These are phyloP conservation scores for Phaseolus lunatus DNA, from an alignment of 306 rosid species.

Conservation along the genomic window DNA sequence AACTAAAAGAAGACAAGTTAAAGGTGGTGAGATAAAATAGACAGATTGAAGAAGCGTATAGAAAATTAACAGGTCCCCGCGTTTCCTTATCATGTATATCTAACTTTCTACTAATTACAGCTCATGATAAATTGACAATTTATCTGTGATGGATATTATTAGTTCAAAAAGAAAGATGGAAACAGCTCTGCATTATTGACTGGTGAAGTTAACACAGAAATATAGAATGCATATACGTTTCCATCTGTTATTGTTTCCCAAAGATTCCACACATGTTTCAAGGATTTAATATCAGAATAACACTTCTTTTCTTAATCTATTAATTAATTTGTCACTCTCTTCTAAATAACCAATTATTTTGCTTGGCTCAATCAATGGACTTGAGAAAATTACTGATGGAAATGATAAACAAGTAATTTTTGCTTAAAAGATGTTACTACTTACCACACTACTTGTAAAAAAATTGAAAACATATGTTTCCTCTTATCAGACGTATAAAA, in stretches of 20 bases:
- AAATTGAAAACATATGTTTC: neutral
- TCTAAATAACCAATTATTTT: neutral
- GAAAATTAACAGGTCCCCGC: slow-evolving; percentile 30
- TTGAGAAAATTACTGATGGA: no score
- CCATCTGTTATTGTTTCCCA: slow-evolving; percentile 32
- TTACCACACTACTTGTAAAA: neutral
- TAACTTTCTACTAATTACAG: slow-evolving; percentile 36
- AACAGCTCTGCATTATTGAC: slow-evolving; percentile 37
- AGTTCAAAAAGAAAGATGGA: slow-evolving; percentile 33
- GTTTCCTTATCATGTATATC: slow-evolving; percentile 17
- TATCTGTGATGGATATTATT: slow-evolving; percentile 21
- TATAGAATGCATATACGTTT: slow-evolving; percentile 24
- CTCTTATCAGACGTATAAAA: neutral
- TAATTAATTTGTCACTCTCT: slow-evolving; percentile 1
- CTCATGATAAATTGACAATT: slow-evolving; percentile 40
- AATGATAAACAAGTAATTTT: slow-evolving; percentile 2
- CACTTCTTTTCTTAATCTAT: slow-evolving; percentile 23
- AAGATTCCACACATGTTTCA: slow-evolving; percentile 32
- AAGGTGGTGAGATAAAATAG: slow-evolving; percentile 14
- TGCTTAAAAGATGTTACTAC: neutral
- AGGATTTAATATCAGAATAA: slow-evolving; percentile 30
- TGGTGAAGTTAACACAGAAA: slow-evolving; percentile 39
- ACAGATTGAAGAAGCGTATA: slow-evolving; percentile 29
- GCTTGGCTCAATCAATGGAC: slow-evolving; percentile 5
- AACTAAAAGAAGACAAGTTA: neutral